Conservation (phyloP, 1,139 yeast genomes). For the Diutina pseudorugosa region DNA sequence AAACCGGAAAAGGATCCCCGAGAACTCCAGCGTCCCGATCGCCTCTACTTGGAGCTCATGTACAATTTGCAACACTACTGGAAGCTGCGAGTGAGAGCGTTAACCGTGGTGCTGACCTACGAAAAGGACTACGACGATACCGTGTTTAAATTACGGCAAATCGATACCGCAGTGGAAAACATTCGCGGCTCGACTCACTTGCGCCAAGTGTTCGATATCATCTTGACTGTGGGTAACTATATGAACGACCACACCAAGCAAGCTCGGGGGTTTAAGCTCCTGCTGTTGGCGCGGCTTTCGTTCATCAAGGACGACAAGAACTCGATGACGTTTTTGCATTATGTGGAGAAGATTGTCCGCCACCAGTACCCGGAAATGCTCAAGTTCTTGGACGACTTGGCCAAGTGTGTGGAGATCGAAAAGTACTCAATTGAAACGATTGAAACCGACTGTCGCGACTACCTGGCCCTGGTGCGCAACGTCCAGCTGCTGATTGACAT, state of each 20-base stretch:
- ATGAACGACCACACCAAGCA: constrained; percentile 75
- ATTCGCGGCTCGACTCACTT: constrained; percentile 47
- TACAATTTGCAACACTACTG: constrained; percentile 71
- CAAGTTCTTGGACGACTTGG: constrained; percentile 45
- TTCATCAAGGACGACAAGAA: constrained; percentile 71
- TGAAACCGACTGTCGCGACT: constrained; percentile 48
- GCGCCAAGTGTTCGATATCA: constrained; percentile 59
- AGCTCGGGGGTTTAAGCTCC: constrained; percentile 68
- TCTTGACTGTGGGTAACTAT: constrained; percentile 71
- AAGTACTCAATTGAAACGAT: constrained; percentile 61
- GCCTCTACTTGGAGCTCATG: constrained; percentile 59
- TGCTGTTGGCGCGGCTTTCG: constrained; percentile 61
- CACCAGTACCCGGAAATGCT: constrained; percentile 56
- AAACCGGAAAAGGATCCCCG: constrained; percentile 65
- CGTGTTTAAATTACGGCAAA: constrained; percentile 42
- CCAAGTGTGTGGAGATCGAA: constrained; percentile 45
- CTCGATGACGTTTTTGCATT: constrained; percentile 68
- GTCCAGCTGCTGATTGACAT: constrained; percentile 63
- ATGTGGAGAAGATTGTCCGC: constrained; percentile 63
- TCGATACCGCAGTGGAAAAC: constrained; percentile 55
- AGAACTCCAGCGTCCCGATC: constrained; percentile 67
- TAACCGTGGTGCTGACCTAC: constrained; percentile 44
- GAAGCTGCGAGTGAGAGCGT: constrained; percentile 68
- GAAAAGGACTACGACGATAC: constrained; percentile 66
- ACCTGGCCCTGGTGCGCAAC: constrained; percentile 44